These are phyloP conservation scores for Linderina pennispora DNA, from an alignment of 192 early-diverging fungal species.

Conservation along the genomic window DNA sequence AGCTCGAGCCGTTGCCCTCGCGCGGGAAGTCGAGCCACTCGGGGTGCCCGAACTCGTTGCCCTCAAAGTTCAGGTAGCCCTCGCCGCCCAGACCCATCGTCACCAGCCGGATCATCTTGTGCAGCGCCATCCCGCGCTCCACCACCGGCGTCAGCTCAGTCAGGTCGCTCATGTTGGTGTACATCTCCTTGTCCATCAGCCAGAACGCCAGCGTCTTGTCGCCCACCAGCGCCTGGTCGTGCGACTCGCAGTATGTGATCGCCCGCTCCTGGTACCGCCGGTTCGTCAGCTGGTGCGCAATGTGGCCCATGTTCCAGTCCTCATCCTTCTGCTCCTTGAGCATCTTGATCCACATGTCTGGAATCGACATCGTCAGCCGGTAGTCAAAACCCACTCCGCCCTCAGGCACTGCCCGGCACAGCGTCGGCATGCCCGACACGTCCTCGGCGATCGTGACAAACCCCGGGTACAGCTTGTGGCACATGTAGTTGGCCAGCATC, in stretches of 20 bases:
- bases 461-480: conserved; percentile 74
- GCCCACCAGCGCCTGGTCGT: conserved; percentile 97
- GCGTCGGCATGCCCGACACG: conserved; percentile 98
- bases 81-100: conserved; percentile 90
- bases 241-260: conserved; percentile 92
- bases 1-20: conserved; percentile 81
- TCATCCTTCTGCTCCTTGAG: conserved; percentile 88
- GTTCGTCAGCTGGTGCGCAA: conserved; percentile 85
- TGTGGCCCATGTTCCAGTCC: conserved; percentile 86
- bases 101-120: conserved; percentile 94
- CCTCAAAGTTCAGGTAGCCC: conserved; percentile 95
- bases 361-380: conserved; percentile 91
- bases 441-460: conserved; percentile 94
- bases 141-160: conserved; percentile 79
- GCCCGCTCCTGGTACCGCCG: conserved; percentile 86
- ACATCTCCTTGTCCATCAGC: conserved; percentile 99
- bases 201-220: conserved; percentile 99
- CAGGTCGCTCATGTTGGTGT: conserved; percentile 85
- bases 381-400: conserved; percentile 98
- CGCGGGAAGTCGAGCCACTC: conserved; percentile 99
- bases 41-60: conserved; percentile 98
- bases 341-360: conserved; percentile 99
- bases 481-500: conserved; percentile 85
- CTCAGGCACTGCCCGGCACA: conserved; percentile 73
- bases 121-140: conserved; percentile 89